Base-by-base conservation (phyloP, 371 early-diverging fungal species). In the Fennellomyces sp. region DNA sequence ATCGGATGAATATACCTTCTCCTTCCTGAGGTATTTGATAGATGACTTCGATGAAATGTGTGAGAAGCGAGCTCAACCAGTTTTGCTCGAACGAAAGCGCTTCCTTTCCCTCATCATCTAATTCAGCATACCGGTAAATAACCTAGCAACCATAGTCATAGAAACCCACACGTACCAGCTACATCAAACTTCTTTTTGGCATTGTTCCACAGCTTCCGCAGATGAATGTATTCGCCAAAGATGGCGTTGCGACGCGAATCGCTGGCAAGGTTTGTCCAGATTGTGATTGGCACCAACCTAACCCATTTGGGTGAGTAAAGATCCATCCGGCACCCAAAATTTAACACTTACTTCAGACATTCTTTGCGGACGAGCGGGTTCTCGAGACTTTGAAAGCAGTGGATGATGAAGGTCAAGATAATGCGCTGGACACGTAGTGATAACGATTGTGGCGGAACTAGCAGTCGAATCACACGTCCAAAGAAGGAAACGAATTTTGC, bases 301-400 rank as follows among this genome's bases (percentile, higher is more conserved):
- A 17, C 26, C n/a, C n/a, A n/a, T n/a, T n/a, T n/a, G n/a, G n/a
- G n/a, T n/a, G n/a, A 15, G 41, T 39, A 39, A 13, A 5, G 13
- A 39, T 39, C 12, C 2, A 1, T 39, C 5, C 13, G 17, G 5
- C 5, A 15, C 6, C 5, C 39, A 39, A 3, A 28, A 33, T 1
- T 39, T 11, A 39, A 2, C 39, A 41, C 68, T 42, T 76, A 79
- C 66, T 83, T 76, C 75, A 94, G 73, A 63, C 89, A 88, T 63
- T 94, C 91, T 3, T 70, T 67, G 56, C 97, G 84, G 25, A 96
- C 88, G 17, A 78, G 31, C 0, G 68, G 59, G 42, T 90, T 86
- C 66, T 97, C 97, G 39, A 96, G 72, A 58, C 91, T 90, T 57
- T 90, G 88, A 61, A 94, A 95, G 31, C 88, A 83, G 17, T 88